Evolutionary conservation across 306 rosid genomes (phyloP), one percentile per base, ranked within the genome.

Genomic region (Carpinus fangiana): DNA sequence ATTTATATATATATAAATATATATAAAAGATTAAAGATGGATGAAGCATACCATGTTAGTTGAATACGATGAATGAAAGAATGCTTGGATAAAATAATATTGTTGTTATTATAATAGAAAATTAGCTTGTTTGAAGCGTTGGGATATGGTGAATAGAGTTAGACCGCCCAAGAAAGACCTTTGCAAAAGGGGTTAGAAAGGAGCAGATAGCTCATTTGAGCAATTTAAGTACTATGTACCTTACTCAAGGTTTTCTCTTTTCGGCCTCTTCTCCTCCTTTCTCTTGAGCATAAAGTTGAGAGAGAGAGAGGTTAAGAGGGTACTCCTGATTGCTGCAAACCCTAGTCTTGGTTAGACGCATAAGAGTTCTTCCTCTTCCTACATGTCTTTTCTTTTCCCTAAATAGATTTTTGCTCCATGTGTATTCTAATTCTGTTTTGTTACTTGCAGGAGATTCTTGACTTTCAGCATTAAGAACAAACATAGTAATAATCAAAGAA

Each of bases 121-220:
- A 66, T 70, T 66, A 53, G 79, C 80, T 83, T 80, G 84, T 87
- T 88, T 86, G 69, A 74, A 72, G 84, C 77, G 82, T 87, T 86
- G 88, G 92, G 82, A 91, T 81, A 54, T 46, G 80, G 75, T 79
- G 66, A 50, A 64, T 84, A 60, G 84, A 72, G 81, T 79, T 85
- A 73, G 82, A 80, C 80, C 86, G 86, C 78, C 85, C 84, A 78
- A 85, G 84, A 85, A 79, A 78, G 85, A 88, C 89, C 89, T 66
- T 68, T 81, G 79, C 80, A 10, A 73, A 84, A 76, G 86, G 89
- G 84, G 86, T 91, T 86, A 34, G 72, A 79, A 79, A 77, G 31
- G 18, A 43, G 53, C 77, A 60, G 77, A 1, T 10, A 48, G 5
- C 41, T 62, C 20, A 43, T 75, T 43, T 71, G 50, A 12, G 74